phyloP scores from a whole-genome alignment of 176 grass and related monocot species.

The Zea luxurians region DNA sequence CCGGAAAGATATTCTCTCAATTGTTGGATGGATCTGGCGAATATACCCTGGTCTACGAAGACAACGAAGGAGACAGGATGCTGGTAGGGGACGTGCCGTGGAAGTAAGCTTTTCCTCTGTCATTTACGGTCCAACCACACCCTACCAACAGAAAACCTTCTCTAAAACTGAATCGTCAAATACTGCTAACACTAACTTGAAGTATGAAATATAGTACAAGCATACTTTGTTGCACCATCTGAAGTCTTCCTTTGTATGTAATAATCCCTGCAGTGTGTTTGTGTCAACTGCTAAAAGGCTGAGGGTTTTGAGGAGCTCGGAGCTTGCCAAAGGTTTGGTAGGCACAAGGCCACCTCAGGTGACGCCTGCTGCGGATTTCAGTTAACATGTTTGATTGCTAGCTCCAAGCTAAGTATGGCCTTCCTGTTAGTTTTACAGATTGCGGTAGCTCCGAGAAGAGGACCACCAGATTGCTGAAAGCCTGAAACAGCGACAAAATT shows the following conservation, averaged over 20 bases:
- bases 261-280: slow-evolving; percentile 67
- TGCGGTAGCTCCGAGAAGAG: slow-evolving; percentile 27
- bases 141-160: slow-evolving; percentile 11
- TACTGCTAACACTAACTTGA: background rate
- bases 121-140: slow-evolving; percentile 18
- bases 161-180: background rate
- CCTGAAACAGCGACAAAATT: slow-evolving; percentile 18
- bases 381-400: slow-evolving; percentile 30
- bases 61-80: slow-evolving; percentile 81
- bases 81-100: slow-evolving; percentile 84
- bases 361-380: background rate
- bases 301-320: slow-evolving; percentile 87
- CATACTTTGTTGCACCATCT: slow-evolving; percentile 3
- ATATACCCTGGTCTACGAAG: slow-evolving; percentile 92
- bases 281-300: slow-evolving; percentile 74
- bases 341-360: slow-evolving; percentile 21
- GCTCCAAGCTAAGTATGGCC: slow-evolving; percentile 7
- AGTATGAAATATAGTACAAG: background rate
- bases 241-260: slow-evolving; percentile 36
- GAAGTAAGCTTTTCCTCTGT: slow-evolving; percentile 62
- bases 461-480: slow-evolving; percentile 32
- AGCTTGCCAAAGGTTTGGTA: slow-evolving; percentile 62
- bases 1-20: slow-evolving; percentile 64
- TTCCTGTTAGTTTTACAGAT: slow-evolving; percentile 38
- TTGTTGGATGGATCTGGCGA: slow-evolving; percentile 82